Percentiles rank a stretch among this genome's conserved stretches.
These are phyloP conservation scores for Phaeosphaeriaceae sp. DNA, from an alignment of 2,329 filamentous ascomycete species.

Conservation along the genomic window DNA sequence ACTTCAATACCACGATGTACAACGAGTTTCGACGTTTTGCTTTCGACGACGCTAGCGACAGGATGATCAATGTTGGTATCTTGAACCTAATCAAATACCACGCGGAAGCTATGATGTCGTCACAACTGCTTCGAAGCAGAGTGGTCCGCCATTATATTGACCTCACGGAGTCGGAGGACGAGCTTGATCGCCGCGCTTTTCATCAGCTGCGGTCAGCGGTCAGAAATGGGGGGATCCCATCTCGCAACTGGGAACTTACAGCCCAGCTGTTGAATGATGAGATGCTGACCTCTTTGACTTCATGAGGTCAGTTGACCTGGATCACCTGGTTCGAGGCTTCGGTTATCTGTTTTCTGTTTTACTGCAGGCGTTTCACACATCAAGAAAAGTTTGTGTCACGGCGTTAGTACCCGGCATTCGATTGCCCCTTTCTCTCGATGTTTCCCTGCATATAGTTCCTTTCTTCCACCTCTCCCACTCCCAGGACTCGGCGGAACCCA, in stretches of 20 bases:
- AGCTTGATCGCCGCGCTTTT: slow-evolving; percentile 55
- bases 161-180: slow-evolving; percentile 59
- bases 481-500: slow-evolving; percentile 7
- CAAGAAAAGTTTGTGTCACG: slow-evolving; percentile 40
- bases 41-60: slow-evolving; percentile 66
- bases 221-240: slow-evolving; percentile 61
- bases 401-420: slow-evolving; percentile 39
- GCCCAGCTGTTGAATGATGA: slow-evolving; percentile 59
- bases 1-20: slow-evolving; percentile 80
- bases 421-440: slow-evolving; percentile 28
- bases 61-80: slow-evolving; percentile 61
- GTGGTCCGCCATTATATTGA: slow-evolving; percentile 64
- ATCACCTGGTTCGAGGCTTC: background rate
- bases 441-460: slow-evolving; percentile 28
- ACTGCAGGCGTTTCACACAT: slow-evolving; percentile 22
- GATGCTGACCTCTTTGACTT: slow-evolving; percentile 61
- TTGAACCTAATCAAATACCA: slow-evolving; percentile 72
- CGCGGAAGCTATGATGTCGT: slow-evolving; percentile 61
- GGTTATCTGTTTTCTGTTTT: slow-evolving; percentile 1
- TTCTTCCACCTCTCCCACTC: background rate
- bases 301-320: slow-evolving; percentile 18
- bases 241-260: slow-evolving; percentile 65
- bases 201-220: slow-evolving; percentile 60
- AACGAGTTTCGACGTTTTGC: slow-evolving; percentile 74
- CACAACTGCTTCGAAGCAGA: slow-evolving; percentile 57